phyloP scores from a whole-genome alignment of 148 eudicot species.

The Drosera capensis region DNA sequence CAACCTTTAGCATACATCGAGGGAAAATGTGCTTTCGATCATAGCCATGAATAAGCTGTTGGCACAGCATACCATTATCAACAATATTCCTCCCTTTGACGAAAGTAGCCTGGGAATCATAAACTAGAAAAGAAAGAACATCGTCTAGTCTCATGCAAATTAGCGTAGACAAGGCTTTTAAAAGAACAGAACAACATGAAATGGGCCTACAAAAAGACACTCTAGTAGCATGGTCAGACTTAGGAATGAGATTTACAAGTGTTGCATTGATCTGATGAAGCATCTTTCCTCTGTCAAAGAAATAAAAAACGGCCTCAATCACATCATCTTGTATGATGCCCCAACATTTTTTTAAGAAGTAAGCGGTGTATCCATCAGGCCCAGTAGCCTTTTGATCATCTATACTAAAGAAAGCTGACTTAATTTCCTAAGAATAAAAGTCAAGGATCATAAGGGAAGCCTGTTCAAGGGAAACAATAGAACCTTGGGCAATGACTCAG shows the following conservation, averaged over 20 bases:
- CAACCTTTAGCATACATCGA: neutral
- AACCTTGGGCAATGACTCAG: no score
- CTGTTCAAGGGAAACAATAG: no score
- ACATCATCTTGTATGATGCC: slow-evolving; percentile 2
- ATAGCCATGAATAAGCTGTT: neutral
- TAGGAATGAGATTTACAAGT: neutral
- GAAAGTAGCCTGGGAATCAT: neutral
- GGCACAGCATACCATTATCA: neutral
- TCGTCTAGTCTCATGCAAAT: neutral
- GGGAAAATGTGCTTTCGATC: neutral
- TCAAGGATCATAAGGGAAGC: no score
- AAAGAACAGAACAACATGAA: no score
- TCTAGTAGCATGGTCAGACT: neutral
- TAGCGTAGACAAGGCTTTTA: neutral
- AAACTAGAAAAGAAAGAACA: neutral
- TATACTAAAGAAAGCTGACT: no score
- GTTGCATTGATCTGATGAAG: neutral
- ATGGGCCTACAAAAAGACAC: neutral
- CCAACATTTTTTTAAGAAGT: neutral
- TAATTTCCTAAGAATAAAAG: no score
- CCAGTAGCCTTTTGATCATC: neutral
- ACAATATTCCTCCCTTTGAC: neutral
- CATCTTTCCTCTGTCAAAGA: neutral
- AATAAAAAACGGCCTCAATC: neutral
- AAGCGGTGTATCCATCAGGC: neutral